phyloP scores from a whole-genome alignment of 371 early-diverging fungal genomes.

The Rhizopus stolonifer region DNA sequence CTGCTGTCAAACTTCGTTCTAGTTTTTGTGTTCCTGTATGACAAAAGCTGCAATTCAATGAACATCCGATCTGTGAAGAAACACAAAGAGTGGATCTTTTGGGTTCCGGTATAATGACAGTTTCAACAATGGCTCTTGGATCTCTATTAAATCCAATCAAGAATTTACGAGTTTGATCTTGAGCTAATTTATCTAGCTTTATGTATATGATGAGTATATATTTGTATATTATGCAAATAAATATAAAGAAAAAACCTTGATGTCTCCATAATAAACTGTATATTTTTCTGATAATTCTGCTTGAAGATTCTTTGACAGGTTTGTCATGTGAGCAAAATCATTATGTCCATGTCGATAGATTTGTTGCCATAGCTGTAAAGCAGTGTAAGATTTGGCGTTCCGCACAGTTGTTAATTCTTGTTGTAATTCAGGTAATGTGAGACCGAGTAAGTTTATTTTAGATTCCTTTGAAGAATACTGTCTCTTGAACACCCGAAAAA shows the following conservation, averaged over 20 bases:
- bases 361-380: constrained; percentile 65
- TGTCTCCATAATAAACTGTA: constrained; percentile 59
- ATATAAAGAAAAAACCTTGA: constrained; percentile 40
- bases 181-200: constrained; percentile 42
- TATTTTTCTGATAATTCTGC: constrained; percentile 48
- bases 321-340: constrained; percentile 65
- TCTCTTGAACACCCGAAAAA: constrained; percentile 10
- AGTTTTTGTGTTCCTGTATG: constrained; percentile 92
- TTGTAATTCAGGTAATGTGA: constrained; percentile 39
- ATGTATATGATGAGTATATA: no score
- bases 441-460: constrained; percentile 54
- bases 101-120: constrained; percentile 70
- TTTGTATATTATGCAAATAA: no score
- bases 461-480: constrained; percentile 1
- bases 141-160: constrained; percentile 49
- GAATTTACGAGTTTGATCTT: constrained; percentile 62
- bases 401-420: constrained; percentile 31
- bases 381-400: constrained; percentile 49
- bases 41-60: constrained; percentile 86
- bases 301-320: constrained; percentile 55
- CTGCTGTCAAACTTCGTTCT: constrained; percentile 71
- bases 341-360: constrained; percentile 63
- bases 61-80: constrained; percentile 89
- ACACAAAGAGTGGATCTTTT: constrained; percentile 84
- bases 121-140: constrained; percentile 60